Base-by-base conservation (phyloP, 306 rosid genomes). In the Ammopiptanthus mongolicus region DNA sequence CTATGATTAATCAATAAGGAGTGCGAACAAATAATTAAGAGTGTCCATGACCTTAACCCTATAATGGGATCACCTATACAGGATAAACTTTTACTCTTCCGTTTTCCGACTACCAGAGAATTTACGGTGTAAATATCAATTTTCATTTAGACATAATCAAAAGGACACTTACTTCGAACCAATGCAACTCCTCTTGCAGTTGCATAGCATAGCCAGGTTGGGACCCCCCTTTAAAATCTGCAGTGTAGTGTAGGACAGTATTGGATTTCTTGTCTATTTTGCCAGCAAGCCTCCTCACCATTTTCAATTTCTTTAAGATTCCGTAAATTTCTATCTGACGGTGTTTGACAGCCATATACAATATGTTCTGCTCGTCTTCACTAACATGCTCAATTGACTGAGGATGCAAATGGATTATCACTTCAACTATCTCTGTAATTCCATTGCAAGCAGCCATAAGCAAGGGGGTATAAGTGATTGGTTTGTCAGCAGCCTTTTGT, bases 201-300 rank as follows among this genome's bases (percentile, higher is more conserved):
- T 82, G 85, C 8, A 82, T 37, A 47, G 82, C 85, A 82, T 65
- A 82, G 47, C 85, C 85, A 50, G 85, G 82, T 72, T 77, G 85
- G 73, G 75, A 58, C 2, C 82, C 82, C 12, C 72, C 85, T 72
- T 72, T 29, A 53, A 77, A 82, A 1, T 77, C 71, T 2, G 85
- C 79, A 72, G 79, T 69, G 55, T 72, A 47, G 41, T 82, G 85
- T 1, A 82, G 80, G 25, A 77, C 82, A 37, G 85, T 82, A 71
- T 82, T 82, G 17, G 60, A 53, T 58, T 58, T 64, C 15, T 57
- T 39, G 61, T 82, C 85, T 37, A 77, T 77, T 77, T 77, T 71
- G 5, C 76, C 79, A 17, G 79, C 79, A 37, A 81, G 82, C 42
- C 60, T 39, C 12, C 79, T 3, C 5, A 66, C 71, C 60, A 72